Evolutionary conservation across 495 filamentous ascomycete genomes (phyloP), one percentile per base, ranked within the genome.

Genomic region (Aspergillus diversus): DNA sequence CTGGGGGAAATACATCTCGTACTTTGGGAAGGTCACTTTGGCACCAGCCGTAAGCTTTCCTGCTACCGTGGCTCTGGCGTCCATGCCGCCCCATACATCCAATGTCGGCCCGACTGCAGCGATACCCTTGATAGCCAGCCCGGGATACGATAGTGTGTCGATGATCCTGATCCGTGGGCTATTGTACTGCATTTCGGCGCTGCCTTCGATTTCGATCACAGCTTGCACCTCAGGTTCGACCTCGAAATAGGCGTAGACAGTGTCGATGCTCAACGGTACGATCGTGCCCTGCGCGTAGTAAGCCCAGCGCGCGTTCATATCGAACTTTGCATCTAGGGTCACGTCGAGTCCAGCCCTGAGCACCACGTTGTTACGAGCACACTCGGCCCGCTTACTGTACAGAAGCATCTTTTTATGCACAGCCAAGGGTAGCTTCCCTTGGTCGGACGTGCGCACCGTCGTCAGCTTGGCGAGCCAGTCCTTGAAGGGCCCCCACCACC

Each of bases 91-190:
- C 37, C 66, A 74, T 4, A 74, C 34, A 37, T 77, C 69, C 32
- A 77, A 43, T 13, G 67, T 71, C 0, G 74, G 74, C 6, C 74
- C 74, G 11, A 76, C 69, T 5, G 72, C 65, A 4, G 72, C 74
- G 21, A 76, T 75, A 16, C 74, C 74, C 58, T 75, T 76, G 59
- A 76, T 71, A 3, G 63, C 59, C 13, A 75, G 60, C 17, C 71
- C 66, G 48, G 71, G 70, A 51, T 73, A 75, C 1, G 69, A 63
- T 0, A 71, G 55, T 1, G 71, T 75, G 17, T 68, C 58, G 34
- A 74, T 65, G 31, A 74, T 55, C 56, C 67, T 66, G 46, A 64
- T 70, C 21, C 71, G 56, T 2, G 27, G 55, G 12, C 56, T 64
- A 6, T 42, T 55, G 43, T 62, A 60, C 37, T 68, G 49, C 35